Evolutionary conservation across 2,329 filamentous ascomycete genomes (phyloP), one percentile per base, ranked within the genome.

Genomic region (Elsinoe necatrix): DNA sequence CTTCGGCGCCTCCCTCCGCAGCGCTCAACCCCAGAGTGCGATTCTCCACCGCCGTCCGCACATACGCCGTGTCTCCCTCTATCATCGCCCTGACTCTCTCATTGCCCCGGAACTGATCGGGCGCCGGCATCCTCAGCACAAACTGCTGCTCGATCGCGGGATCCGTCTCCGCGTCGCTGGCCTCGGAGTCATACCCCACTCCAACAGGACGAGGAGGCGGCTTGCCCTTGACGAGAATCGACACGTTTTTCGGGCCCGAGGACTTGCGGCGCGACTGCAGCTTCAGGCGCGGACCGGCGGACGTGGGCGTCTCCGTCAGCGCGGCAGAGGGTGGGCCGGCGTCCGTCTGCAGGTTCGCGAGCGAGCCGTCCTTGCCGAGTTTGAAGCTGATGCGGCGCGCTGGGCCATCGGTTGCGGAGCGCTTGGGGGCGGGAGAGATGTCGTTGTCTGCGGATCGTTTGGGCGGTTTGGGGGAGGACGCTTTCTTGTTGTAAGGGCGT

Each of bases 151-250:
- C 92, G 59, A 95, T 88, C 1, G 86, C 80, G 0, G 93, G 93
- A 66, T 98, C 93, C 8, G 76, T 72, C 70, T 98, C 93, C 12
- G 85, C 83, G 67, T 97, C 93, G 56, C 90, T 93, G 11, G 91
- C 89, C 71, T 97, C 93, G 2, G 91, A 96, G 69, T 98, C 93
- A 71, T 97, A 98, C 6, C 92, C 93, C 57, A 95, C 89, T 54
- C 93, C 93, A 1, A 82, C 80, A 4, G 84, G 83, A 61, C 88
- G 81, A 29, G 80, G 75, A 5, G 87, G 85, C 1, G 81, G 77
- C 61, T 83, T 80, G n/a, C 85, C 85, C 63, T 63, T 63, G 20
- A 60, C 58, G 20, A 59, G 63, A 55, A 62, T 60, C 47, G 63
- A 52, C 56, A 62, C 59, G 37, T 62, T 61, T 42, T 62, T 63